Base-by-base conservation (phyloP, 225 moss, liverwort and hornwort genomes). In the Sphagnum tenellum region DNA sequence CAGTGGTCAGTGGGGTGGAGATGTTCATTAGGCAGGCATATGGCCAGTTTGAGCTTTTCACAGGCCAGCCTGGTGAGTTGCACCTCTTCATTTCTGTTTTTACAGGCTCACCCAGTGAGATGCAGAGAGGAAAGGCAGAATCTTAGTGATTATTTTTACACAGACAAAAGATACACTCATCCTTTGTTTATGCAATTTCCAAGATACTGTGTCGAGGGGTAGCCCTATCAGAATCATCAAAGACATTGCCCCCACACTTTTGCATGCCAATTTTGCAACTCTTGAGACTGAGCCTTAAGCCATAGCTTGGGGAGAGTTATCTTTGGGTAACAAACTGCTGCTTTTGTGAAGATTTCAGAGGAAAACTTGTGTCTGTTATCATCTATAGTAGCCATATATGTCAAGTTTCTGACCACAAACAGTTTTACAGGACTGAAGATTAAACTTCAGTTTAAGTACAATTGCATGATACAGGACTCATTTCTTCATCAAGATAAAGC, bases 1-100 rank as follows among this genome's bases (percentile, higher is more conserved):
- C 77, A 9, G 69, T 56, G 48, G 96, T 98, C 44, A 90, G 90
- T 69, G 96, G 96, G 62, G 66, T 89, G 67, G 96, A 98, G 67
- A 92, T 98, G 96, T 90, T 98, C 70, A 80, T 76, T 56, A 77
- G 96, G 72, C 96, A 98, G 74, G 96, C 89, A 10, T 78, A 80
- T 69, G 80, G 71, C 64, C 96, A 98, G 75, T 98, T 90, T 69
- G 81, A 84, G 76, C 78, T 78, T 54, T 93, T 98, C 62, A 90
- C 96, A 14, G 82, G 74, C 46, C 67, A 69, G 52, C 13, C 85
- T 71, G 71, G 86, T 86, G 76, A 62, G 70, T 67, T 49, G 12
- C 3, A 12, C 4, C 55, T 46, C n/a, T 67, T 4, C 56, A 8
- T 65, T 54, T 66, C 2, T n/a, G 46, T 44, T 47, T 49, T 51